Conservation (phyloP, 176 grass and related monocot species). For the Ananas comosus region DNA sequence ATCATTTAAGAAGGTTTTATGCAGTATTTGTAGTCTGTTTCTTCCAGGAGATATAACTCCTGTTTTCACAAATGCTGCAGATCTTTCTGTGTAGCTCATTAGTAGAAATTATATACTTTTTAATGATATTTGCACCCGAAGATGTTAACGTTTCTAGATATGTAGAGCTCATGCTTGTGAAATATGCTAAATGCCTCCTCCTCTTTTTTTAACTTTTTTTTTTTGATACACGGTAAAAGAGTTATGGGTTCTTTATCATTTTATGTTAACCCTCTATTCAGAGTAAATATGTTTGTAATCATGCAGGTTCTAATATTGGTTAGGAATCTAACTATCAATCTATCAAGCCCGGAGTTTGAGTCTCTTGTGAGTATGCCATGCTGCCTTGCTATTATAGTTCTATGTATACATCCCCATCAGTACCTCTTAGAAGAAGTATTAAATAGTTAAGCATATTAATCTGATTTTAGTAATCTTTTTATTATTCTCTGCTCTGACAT, state of each 20-base stretch:
- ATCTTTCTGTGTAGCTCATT: too few relatives aligned
- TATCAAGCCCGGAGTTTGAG: slow-evolving; percentile 40
- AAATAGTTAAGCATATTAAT: neutral
- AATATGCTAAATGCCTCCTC: too few relatives aligned
- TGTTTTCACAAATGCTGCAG: neutral
- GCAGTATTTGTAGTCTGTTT: neutral
- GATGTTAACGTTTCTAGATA: too few relatives aligned
- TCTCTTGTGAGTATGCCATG: slow-evolving; percentile 39
- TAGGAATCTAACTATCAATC: slow-evolving; percentile 51
- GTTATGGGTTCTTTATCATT: neutral
- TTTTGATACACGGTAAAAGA: neutral
- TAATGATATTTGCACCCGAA: too few relatives aligned
- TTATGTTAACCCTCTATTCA: slow-evolving; percentile 1
- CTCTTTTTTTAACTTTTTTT: slow-evolving; percentile 1
- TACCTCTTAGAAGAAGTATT: neutral
- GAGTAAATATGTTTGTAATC: neutral
- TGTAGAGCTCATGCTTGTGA: too few relatives aligned
- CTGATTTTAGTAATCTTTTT: neutral
- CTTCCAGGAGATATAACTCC: neutral
- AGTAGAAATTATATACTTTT: too few relatives aligned
- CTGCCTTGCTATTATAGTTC: neutral
- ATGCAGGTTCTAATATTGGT: slow-evolving; percentile 66
- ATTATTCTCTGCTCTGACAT: neutral
- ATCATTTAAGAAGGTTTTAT: neutral
- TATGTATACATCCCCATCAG: too few relatives aligned